Conservation (phyloP, 352 stramenopile species). For the Blastocystis sp. region DNA sequence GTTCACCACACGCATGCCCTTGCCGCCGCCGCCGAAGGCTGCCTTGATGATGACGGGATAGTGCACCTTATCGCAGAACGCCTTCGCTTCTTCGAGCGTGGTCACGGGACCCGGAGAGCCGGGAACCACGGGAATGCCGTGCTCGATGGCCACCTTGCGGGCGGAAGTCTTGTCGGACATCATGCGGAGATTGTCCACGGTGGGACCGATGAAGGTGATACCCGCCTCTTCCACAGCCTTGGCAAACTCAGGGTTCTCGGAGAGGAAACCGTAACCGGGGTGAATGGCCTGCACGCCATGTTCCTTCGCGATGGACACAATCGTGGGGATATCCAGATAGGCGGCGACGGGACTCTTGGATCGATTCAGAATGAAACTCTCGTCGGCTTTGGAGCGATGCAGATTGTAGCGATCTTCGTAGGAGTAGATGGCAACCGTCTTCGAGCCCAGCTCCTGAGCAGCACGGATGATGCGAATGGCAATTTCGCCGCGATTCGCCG, state of each 20-base stretch:
- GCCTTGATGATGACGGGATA: conserved; percentile 96
- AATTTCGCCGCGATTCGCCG: conserved; percentile 97
- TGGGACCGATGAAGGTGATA: conserved; percentile 93
- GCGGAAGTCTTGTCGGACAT: conserved; percentile 88
- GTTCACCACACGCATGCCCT: conserved; percentile 92
- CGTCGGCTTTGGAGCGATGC: conserved; percentile 94
- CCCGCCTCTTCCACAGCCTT: conserved; percentile 86
- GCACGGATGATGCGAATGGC: conserved; percentile 93
- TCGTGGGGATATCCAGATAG: conserved; percentile 92
- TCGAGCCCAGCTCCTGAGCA: conserved; percentile 88
- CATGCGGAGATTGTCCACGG: conserved; percentile 86
- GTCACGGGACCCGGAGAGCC: conserved; percentile 83
- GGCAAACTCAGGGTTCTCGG: conserved; percentile 92
- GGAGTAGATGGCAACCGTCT: conserved; percentile 86
- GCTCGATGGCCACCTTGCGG: conserved; percentile 86
- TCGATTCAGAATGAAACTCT: conserved; percentile 89
- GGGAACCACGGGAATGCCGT: conserved; percentile 86
- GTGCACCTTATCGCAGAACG: conserved; percentile 86
- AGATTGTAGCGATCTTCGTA: conserved; percentile 87
- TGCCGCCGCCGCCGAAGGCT: conserved; percentile 92
- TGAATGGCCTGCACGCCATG: conserved; percentile 92
- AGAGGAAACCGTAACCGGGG: conserved; percentile 95
- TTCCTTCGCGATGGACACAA: conserved; percentile 89
- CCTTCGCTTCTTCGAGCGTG: conserved; percentile 84
- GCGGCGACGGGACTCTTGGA: conserved; percentile 88